Percentiles rank a stretch among this genome's conserved stretches.
Evolutionary conservation across 352 stramenopile species (phyloP).

Genomic region (Pythium coloratum): DNA sequence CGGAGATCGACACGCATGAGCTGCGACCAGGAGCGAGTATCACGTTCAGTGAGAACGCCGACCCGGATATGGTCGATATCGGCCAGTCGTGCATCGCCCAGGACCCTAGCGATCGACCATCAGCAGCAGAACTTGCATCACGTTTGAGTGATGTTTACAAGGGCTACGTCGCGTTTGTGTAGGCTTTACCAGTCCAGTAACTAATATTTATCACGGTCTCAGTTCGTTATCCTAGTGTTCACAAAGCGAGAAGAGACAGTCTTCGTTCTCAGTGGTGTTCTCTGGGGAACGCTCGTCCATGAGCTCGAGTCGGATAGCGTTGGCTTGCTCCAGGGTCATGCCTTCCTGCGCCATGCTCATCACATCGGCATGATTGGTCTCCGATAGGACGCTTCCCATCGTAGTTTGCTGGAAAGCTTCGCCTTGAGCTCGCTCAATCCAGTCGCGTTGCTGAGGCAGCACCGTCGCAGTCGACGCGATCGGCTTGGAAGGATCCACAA

Average conservation of each 20-base stretch:
- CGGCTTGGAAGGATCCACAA: slow-evolving; percentile 24
- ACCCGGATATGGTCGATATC: background rate
- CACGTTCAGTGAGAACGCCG: background rate
- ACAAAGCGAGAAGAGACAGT: background rate
- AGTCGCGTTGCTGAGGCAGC: slow-evolving; percentile 33
- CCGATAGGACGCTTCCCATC: no score
- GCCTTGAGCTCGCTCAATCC: slow-evolving; percentile 15
- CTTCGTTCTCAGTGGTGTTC: background rate
- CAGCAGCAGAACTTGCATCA: background rate
- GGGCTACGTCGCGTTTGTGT: background rate
- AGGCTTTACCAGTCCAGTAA: background rate
- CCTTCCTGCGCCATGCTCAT: background rate
- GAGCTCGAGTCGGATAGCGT: slow-evolving; percentile 12
- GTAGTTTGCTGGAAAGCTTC: background rate
- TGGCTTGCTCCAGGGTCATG: slow-evolving; percentile 23
- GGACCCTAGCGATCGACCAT: background rate
- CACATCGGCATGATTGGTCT: background rate
- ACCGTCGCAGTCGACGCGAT: slow-evolving; percentile 26
- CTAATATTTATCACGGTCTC: no score
- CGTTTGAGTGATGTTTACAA: slow-evolving; percentile 15
- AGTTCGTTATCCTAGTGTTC: background rate
- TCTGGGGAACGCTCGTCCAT: slow-evolving; percentile 5
- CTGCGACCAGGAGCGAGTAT: background rate
- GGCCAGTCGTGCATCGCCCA: background rate
- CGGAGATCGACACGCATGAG: background rate